Base-by-base conservation (phyloP, 78 protist genomes). In the Dictyostelium brefeldianum region DNA sequence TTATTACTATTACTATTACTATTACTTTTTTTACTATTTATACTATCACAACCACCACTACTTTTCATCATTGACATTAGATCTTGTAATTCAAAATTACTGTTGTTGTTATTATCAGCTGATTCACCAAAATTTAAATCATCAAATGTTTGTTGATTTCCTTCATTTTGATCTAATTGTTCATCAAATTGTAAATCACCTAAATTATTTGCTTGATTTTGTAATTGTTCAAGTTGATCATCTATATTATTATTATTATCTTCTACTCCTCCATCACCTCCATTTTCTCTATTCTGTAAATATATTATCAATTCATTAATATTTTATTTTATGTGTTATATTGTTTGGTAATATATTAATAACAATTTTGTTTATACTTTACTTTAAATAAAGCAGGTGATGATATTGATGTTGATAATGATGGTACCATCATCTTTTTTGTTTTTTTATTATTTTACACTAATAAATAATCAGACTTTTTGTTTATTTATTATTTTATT, bases 381-480 rank as follows among this genome's bases (percentile, higher is more conserved):
- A 85, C 92, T 56, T 85, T 85, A 75, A 69, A 85, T 25, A 85
- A 85, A 12, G 92, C 78, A 5, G 92, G 92, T 18, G 92, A 85
- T n/a, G 92, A 85, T 20, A 69, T 85, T 17, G 92, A 85, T 36
- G 79, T 85, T 75, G 92, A 75, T 20, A 85, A 57, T 18, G 92
- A 75, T 51, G 92, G 90, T 18, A 50, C 90, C 90, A 83, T 83
- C 90, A 83, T 41, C 20, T 41, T 41, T 70, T 36, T 41, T 70
- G 11, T 25, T 62, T 62, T 59, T 59, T 59, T n/a, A 11, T 62
- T 62, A 25, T 62, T 62, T 62, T 36, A 36, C 43, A 36, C 43
- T 36, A 36, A 36, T 36, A 36, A 36, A 36, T 36, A 36, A 3
- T 36, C n/a, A n/a, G n/a, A 36, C 43, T 36, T 3, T 36, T 36